phyloP scores from a whole-genome alignment of 1,284 basidiomycete species.

The Ganoderma lingzhi region DNA sequence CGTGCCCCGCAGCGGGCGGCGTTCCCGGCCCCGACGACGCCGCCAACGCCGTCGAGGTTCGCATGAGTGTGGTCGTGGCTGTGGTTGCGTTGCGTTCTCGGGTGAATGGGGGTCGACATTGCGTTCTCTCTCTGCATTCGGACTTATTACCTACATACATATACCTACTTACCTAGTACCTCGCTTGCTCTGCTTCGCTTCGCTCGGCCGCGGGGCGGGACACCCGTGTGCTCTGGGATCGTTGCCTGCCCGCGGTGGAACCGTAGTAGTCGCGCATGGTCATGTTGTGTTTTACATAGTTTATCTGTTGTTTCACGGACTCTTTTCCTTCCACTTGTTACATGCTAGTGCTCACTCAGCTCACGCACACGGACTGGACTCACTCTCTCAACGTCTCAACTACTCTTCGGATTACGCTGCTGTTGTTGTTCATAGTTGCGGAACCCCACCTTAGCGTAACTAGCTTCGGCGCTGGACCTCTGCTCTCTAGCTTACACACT shows the following conservation, averaged over 20 bases:
- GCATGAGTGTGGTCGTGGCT: conserved; percentile 16
- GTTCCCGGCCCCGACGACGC: conserved; percentile 23
- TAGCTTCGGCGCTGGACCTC: neutral
- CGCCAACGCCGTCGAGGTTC: conserved; percentile 31
- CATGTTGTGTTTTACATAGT: conserved; percentile 3
- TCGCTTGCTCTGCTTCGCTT: neutral
- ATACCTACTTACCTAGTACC: neutral
- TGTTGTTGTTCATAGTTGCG: neutral
- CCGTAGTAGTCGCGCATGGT: neutral
- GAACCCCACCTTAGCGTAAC: neutral
- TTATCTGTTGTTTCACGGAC: conserved; percentile 1
- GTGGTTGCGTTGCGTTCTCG: neutral
- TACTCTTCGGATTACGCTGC: neutral
- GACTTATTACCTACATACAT: neutral
- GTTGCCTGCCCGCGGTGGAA: neutral
- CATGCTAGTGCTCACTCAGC: neutral
- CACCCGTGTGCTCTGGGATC: neutral
- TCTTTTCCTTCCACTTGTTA: neutral
- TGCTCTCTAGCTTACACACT: neutral
- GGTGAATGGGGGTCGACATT: neutral
- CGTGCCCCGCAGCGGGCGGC: conserved; percentile 9
- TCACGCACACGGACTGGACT: neutral
- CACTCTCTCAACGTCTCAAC: neutral
- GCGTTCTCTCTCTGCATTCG: neutral
- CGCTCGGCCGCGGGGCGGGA: neutral